These are phyloP conservation scores for Gyrodon lividus DNA, from an alignment of 768 basidiomycete species.

Conservation along the genomic window DNA sequence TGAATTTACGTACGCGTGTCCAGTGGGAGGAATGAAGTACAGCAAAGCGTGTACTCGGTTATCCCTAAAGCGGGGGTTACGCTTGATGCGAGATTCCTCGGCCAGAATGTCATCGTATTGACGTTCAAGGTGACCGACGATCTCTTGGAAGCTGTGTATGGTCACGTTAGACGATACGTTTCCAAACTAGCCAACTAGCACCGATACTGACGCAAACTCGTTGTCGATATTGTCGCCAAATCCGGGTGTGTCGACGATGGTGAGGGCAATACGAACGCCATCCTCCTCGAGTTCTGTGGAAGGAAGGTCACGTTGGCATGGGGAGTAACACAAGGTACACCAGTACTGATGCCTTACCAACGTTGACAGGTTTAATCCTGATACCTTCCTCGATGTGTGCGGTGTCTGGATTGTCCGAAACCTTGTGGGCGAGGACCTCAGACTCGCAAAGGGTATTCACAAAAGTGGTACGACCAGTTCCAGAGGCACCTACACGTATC, in stretches of 20 bases:
- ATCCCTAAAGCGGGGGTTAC: slow-evolving; percentile 98
- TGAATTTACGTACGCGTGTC: slow-evolving; percentile 73
- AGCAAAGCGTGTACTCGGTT: slow-evolving; percentile 95
- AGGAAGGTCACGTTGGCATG: background rate
- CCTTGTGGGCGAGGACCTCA: slow-evolving; percentile 86
- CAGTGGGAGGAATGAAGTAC: slow-evolving; percentile 99
- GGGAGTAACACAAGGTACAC: background rate
- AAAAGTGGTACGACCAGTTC: slow-evolving; percentile 96
- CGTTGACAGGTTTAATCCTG: slow-evolving; percentile 90
- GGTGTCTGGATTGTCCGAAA: slow-evolving; percentile 78
- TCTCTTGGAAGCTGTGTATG: slow-evolving; percentile 83
- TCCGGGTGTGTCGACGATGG: slow-evolving; percentile 97
- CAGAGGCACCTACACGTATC: slow-evolving; percentile 77
- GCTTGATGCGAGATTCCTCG: slow-evolving; percentile 98
- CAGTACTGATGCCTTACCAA: slow-evolving; percentile 53
- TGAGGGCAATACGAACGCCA: slow-evolving; percentile 95
- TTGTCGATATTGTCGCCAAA: slow-evolving; percentile 99
- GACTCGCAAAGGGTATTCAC: slow-evolving; percentile 99
- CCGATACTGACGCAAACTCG: slow-evolving; percentile 81
- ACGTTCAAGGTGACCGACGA: slow-evolving; percentile 93
- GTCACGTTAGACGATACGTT: slow-evolving; percentile 4
- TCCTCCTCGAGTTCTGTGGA: slow-evolving; percentile 92
- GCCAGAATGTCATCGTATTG: slow-evolving; percentile 99
- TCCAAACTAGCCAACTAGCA: background rate
- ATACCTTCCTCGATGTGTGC: slow-evolving; percentile 94